Conservation (phyloP, 2,329 filamentous ascomycete species). For the Teratosphaeria viscida region DNA sequence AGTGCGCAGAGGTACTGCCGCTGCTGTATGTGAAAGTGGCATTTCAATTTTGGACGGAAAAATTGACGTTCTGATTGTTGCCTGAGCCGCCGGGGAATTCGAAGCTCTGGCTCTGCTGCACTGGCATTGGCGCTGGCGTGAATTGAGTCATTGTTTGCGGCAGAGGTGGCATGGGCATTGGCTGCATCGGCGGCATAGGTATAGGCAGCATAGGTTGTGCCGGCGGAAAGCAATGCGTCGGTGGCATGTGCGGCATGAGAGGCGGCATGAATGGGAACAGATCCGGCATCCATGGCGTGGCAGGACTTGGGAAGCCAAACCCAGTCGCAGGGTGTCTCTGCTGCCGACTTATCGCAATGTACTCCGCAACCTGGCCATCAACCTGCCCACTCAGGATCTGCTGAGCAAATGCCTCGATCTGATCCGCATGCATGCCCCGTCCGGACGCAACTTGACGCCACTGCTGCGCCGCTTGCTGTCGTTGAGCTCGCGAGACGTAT, state of each 20-base stretch:
- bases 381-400: background rate
- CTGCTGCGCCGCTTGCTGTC: background rate
- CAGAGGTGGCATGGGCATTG: background rate
- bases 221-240: background rate
- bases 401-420: background rate
- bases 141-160: background rate
- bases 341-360: background rate
- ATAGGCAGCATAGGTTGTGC: background rate
- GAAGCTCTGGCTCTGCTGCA: background rate
- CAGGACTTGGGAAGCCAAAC: background rate
- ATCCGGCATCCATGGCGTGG: background rate
- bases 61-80: background rate
- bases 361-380: background rate
- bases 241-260: background rate
- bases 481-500: background rate
- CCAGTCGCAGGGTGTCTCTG: background rate
- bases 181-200: background rate
- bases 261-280: background rate
- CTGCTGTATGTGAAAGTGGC: background rate
- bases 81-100: background rate
- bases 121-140: background rate
- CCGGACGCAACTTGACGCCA: background rate
- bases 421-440: background rate
- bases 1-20: background rate
- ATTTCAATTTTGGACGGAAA: background rate